These are phyloP conservation scores for Saxispiralis lemnorum DNA, from an alignment of 495 filamentous ascomycete genomes.

Conservation along the genomic window DNA sequence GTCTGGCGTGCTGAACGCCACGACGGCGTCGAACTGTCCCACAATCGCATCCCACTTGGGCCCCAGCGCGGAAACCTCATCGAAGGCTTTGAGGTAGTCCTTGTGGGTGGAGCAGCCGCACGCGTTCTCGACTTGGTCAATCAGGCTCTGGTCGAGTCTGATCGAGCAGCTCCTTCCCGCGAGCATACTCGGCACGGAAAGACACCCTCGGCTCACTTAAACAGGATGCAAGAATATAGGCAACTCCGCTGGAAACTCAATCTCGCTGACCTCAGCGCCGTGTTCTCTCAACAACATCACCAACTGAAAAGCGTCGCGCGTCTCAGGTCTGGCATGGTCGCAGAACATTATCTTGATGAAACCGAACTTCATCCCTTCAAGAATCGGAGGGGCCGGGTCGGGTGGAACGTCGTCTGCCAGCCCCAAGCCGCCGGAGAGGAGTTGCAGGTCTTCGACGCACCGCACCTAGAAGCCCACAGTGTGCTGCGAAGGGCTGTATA, in stretches of 20 bases:
- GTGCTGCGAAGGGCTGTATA: slow-evolving; percentile 33
- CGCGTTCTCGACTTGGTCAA: slow-evolving; percentile 29
- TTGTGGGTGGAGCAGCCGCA: slow-evolving; percentile 22
- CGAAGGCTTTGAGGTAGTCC: slow-evolving; percentile 28
- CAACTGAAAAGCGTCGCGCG: slow-evolving; percentile 26
- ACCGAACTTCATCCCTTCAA: slow-evolving; percentile 31
- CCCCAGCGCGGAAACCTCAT: slow-evolving; percentile 29
- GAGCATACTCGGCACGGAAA: slow-evolving; percentile 31
- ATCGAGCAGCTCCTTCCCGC: slow-evolving; percentile 26
- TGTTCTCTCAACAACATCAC: slow-evolving; percentile 25
- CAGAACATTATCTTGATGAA: slow-evolving; percentile 32
- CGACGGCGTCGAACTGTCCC: slow-evolving; percentile 28
- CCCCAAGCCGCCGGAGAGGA: slow-evolving; percentile 31
- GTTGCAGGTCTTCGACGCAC: slow-evolving; percentile 31
- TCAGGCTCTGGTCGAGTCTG: slow-evolving; percentile 22
- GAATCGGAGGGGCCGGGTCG: slow-evolving; percentile 16
- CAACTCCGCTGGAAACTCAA: slow-evolving; percentile 31
- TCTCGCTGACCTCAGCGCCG: slow-evolving; percentile 31
- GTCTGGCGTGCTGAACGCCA: slow-evolving; percentile 33
- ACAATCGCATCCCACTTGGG: slow-evolving; percentile 31
- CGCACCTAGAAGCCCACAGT: slow-evolving; percentile 37
- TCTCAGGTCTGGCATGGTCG: slow-evolving; percentile 30
- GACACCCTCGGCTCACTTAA: slow-evolving; percentile 27
- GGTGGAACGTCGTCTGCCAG: slow-evolving; percentile 29
- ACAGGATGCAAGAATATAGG: slow-evolving; percentile 21